A percentile compares a stretch with the other conserved stretches of the same genome.
phyloP scores from a whole-genome alignment of 805 yeast species.

The Metschnikowia matae region DNA sequence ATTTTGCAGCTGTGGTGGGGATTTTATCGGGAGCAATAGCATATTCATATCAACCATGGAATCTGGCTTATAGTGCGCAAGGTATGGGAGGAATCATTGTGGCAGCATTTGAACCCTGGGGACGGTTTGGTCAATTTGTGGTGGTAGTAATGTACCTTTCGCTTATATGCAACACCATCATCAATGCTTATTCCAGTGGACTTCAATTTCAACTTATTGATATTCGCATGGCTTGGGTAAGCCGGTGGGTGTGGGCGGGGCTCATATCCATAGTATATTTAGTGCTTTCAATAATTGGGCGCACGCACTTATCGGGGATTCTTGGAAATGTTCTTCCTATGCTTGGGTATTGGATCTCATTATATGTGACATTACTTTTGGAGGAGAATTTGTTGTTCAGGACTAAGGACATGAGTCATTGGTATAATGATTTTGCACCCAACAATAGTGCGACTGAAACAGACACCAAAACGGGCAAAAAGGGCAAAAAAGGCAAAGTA shows the following conservation, averaged over 20 bases:
- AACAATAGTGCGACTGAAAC: too few species aligned
- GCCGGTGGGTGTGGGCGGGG: slow-evolving; percentile 15
- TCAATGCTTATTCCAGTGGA: slow-evolving; percentile 36
- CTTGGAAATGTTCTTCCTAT: slow-evolving; percentile 15
- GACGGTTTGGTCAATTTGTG: slow-evolving; percentile 32
- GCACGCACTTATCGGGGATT: slow-evolving; percentile 11
- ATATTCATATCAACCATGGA: slow-evolving; percentile 29
- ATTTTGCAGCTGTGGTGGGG: slow-evolving; percentile 32
- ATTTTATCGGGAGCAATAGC: slow-evolving; percentile 32
- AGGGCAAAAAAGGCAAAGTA: too few species aligned
- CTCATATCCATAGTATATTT: slow-evolving; percentile 10
- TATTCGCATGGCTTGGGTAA: slow-evolving; percentile 15
- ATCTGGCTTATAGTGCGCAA: slow-evolving; percentile 22
- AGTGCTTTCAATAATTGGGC: slow-evolving; percentile 13
- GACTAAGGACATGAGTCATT: not conserved
- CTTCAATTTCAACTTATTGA: slow-evolving; percentile 34
- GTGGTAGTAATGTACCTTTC: slow-evolving; percentile 30
- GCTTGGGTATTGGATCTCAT: slow-evolving; percentile 19
- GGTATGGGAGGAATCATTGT: slow-evolving; percentile 34
- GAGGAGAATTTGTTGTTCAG: slow-evolving; percentile 16
- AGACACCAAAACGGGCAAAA: too few species aligned
- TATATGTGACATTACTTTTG: slow-evolving; percentile 11
- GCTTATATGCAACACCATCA: slow-evolving; percentile 32
- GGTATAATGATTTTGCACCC: slow-evolving; percentile 4
- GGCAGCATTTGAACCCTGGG: slow-evolving; percentile 35